These are phyloP conservation scores for Phalaenopsis equestris DNA, from an alignment of 106 monocot species.

Conservation along the genomic window DNA sequence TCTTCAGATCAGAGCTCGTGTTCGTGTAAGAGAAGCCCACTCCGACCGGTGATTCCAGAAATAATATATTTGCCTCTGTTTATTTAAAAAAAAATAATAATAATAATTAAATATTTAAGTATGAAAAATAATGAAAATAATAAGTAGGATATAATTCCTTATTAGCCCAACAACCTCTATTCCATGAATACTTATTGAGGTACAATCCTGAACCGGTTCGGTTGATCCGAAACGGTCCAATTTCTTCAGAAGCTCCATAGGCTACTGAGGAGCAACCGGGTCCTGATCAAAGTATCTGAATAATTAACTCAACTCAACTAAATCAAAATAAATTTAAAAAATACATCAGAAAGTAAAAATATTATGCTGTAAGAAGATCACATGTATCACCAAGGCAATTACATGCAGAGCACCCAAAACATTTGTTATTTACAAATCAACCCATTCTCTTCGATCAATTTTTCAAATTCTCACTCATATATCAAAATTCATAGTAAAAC, in stretches of 20 bases:
- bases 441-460: too few relatives aligned
- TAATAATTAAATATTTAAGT: too few relatives aligned
- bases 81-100: neutral
- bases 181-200: conserved; percentile 93
- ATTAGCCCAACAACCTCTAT: conserved; percentile 35
- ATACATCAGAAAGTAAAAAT: too few relatives aligned
- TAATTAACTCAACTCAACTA: too few relatives aligned
- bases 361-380: too few relatives aligned
- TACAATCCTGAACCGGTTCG: conserved; percentile 53
- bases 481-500: too few relatives aligned
- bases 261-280: conserved; percentile 97
- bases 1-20: conserved; percentile 73
- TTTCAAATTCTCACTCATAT: too few relatives aligned
- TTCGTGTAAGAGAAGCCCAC: conserved; percentile 97
- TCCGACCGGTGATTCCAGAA: conserved; percentile 87
- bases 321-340: too few relatives aligned
- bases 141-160: neutral
- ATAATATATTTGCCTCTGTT: conserved; percentile 83
- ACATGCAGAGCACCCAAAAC: too few relatives aligned
- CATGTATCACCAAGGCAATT: too few relatives aligned
- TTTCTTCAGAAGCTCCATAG: conserved; percentile 96
- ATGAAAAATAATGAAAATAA: neutral
- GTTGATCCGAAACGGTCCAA: conserved; percentile 91
- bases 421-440: too few relatives aligned
- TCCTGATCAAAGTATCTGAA: conserved; percentile 31